These are phyloP conservation scores for Calonectria hawksworthii DNA, from an alignment of 2,329 filamentous ascomycete species.

Conservation along the genomic window DNA sequence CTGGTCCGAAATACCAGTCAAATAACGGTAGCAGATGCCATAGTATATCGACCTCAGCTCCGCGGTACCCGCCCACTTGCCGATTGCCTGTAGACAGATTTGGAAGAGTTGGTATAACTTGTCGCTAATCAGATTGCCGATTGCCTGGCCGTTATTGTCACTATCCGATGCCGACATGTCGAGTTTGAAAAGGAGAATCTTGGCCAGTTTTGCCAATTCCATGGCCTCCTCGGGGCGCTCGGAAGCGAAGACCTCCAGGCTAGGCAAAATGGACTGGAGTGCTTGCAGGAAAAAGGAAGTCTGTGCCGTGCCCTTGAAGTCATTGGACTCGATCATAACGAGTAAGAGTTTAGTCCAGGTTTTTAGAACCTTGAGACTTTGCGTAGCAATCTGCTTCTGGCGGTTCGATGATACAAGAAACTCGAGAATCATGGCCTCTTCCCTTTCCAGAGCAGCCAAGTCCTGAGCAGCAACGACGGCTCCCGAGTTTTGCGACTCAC, in stretches of 20 bases:
- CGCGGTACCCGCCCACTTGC: conserved; percentile 78
- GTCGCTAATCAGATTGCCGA: conserved; percentile 85
- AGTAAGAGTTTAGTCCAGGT: conserved; percentile 89
- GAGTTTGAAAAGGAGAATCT: conserved; percentile 79
- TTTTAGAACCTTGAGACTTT: conserved; percentile 77
- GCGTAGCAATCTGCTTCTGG: conserved; percentile 68
- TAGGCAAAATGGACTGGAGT: conserved; percentile 89
- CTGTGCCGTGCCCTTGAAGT: conserved; percentile 80
- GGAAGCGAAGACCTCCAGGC: conserved; percentile 82
- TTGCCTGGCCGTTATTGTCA: conserved; percentile 60
- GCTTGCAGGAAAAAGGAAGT: conserved; percentile 87
- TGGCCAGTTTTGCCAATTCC: conserved; percentile 83
- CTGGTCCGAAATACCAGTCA: conserved; percentile 76
- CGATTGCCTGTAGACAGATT: conserved; percentile 83
- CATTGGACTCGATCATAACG: conserved; percentile 85
- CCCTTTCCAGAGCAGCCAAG: conserved; percentile 64
- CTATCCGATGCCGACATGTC: conserved; percentile 64
- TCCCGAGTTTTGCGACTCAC: conserved; percentile 68
- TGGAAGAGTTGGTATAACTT: conserved; percentile 94
- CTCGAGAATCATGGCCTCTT: conserved; percentile 72
- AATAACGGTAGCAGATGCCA: conserved; percentile 89
- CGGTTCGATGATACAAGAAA: conserved; percentile 76
- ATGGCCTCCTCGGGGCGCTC: conserved; percentile 78
- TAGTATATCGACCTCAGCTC: conserved; percentile 89
- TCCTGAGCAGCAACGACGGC: conserved; percentile 65